These are phyloP conservation scores for Clonostachys solani DNA, from an alignment of 2,329 filamentous ascomycete species.

Conservation along the genomic window DNA sequence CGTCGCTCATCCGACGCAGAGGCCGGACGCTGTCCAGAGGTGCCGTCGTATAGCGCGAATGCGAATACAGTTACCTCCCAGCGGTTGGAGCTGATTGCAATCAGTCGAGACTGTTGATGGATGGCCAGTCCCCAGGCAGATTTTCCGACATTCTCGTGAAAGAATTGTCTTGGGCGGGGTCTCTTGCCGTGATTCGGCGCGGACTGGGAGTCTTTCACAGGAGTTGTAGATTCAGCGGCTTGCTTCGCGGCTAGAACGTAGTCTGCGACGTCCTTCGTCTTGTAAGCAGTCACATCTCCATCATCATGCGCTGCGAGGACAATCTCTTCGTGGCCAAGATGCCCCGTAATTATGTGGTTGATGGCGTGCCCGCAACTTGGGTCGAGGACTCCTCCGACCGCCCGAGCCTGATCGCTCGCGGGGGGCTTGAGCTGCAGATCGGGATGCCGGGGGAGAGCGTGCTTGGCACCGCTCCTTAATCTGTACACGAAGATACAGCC, in stretches of 20 bases:
- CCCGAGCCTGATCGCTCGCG: slow-evolving; percentile 28
- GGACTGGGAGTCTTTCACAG: not conserved
- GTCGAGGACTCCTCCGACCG: slow-evolving; percentile 50
- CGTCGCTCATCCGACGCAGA: not conserved
- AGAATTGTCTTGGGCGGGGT: slow-evolving; percentile 46
- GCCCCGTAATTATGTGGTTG: slow-evolving; percentile 66
- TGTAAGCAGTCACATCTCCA: slow-evolving; percentile 70
- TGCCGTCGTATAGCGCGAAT: slow-evolving; percentile 26
- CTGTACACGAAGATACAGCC: slow-evolving; percentile 53
- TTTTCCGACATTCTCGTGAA: slow-evolving; percentile 68
- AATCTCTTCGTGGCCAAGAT: slow-evolving; percentile 67
- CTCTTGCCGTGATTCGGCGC: slow-evolving; percentile 1
- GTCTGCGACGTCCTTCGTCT: slow-evolving; percentile 48
- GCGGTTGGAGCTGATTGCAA: slow-evolving; percentile 81
- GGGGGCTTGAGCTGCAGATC: slow-evolving; percentile 44
- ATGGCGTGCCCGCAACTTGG: slow-evolving; percentile 50
- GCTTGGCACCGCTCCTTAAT: slow-evolving; percentile 39
- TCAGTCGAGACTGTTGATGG: slow-evolving; percentile 74
- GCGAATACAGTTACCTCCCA: slow-evolving; percentile 49
- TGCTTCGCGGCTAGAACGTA: slow-evolving; percentile 25
- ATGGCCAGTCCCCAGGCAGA: slow-evolving; percentile 90
- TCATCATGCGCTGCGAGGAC: slow-evolving; percentile 67
- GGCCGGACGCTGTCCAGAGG: not conserved
- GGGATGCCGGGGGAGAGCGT: slow-evolving; percentile 38
- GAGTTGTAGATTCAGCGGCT: not conserved